Evolutionary conservation across 805 yeast species (phyloP).

Genomic region (Starmerella kuoi): DNA sequence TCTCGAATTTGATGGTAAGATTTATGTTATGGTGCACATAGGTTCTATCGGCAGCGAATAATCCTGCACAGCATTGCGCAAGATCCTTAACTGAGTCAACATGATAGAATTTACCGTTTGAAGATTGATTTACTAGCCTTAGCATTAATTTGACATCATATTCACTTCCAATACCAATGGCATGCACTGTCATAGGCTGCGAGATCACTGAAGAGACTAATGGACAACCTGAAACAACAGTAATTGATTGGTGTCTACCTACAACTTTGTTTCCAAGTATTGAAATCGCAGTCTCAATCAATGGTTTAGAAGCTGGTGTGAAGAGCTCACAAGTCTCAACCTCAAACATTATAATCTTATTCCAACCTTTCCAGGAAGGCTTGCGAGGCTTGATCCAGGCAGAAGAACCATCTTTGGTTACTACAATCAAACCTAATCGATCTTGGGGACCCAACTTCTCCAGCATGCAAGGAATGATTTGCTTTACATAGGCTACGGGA

Average conservation of each 20-base stretch:
- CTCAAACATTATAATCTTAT: background rate
- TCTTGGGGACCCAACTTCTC: conserved; percentile 12
- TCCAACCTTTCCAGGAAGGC: conserved; percentile 15
- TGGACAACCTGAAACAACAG: conserved; percentile 6
- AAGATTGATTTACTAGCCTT: background rate
- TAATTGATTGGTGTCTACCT: conserved; percentile 8
- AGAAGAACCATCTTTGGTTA: background rate
- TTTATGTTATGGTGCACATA: conserved; percentile 4
- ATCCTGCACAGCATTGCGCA: background rate
- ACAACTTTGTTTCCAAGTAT: background rate
- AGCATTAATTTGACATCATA: conserved; percentile 4
- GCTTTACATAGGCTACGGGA: conserved; percentile 1
- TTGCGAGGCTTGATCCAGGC: conserved; percentile 9
- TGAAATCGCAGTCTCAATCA: conserved; percentile 5
- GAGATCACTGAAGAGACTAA: background rate
- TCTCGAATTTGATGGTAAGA: background rate
- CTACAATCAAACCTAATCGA: conserved; percentile 11
- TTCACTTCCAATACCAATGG: conserved; percentile 6
- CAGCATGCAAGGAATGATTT: conserved; percentile 6
- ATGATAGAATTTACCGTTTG: conserved; percentile 7
- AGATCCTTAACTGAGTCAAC: background rate
- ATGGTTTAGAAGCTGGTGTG: background rate
- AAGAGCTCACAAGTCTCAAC: background rate
- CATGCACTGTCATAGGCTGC: conserved; percentile 1
- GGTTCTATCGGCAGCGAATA: conserved; percentile 6